Base-by-base conservation (phyloP, 2,329 filamentous ascomycete genomes). In the Penicillium hesseltinei region DNA sequence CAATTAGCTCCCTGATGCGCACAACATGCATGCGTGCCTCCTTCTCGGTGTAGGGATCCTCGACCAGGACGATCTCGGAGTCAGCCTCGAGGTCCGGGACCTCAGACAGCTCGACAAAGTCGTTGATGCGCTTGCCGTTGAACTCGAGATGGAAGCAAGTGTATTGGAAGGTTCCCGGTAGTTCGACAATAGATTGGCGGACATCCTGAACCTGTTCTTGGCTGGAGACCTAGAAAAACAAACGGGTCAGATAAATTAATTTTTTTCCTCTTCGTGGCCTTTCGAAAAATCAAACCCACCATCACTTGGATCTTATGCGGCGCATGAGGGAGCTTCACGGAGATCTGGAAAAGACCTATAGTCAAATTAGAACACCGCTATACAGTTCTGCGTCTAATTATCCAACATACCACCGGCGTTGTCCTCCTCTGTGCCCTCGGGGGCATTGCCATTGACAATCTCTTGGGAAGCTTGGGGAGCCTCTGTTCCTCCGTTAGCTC, bases 61-160 rank as follows among this genome's bases (percentile, higher is more conserved):
- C 89, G 54, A 97, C 86, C 66, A 99, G 79, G 53, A 83, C 84
- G 57, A 97, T 83, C 69, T 92, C 89, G 36, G 92, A 89, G 61
- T 92, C 87, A 35, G 88, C 77, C 52, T 85, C 84, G 54, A 99
- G 84, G 56, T 85, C 91, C 47, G 89, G 83, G 54, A 99, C 89
- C 72, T 99, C 93, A 54, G 91, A 92, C 61, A 99, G 84, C 73
- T 95, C 89, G 58, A 95, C 84, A 69, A 94, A 97, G 77, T 99
- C 94, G 75, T 97, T 97, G 82, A 99, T 88, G 64, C 90, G 89
- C 76, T 90, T 81, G 66, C 91, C 91, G 58, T 90, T 88, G 78
- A 92, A 88, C 78, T 97, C 92, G 69, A 99, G 87, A 78, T 99
- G 94, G 81, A 99, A 99, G 82, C 94, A 99, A 52, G 94, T 96